Evolutionary conservation across 176 grass and related monocot species (phyloP).

Genomic region (Hyparrhenia diplandra): DNA sequence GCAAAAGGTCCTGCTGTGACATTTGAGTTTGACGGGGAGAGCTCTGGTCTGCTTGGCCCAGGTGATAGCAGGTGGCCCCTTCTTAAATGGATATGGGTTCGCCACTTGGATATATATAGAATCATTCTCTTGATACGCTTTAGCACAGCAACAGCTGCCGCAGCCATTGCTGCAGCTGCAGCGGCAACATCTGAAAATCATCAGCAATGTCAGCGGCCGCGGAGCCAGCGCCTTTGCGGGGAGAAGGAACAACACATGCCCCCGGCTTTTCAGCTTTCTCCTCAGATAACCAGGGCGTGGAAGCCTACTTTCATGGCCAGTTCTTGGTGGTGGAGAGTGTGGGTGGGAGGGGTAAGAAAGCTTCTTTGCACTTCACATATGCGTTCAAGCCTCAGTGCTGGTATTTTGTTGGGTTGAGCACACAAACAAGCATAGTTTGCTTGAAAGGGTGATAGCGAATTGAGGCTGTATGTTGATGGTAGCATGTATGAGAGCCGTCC

Average conservation of each 20-base stretch:
- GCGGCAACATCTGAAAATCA: conserved; percentile 85
- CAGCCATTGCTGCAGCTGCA: conserved; percentile 87
- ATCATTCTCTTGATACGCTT: conserved; percentile 89
- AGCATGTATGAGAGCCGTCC: conserved; percentile 73
- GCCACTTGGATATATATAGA: conserved; percentile 98
- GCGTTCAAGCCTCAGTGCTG: conserved; percentile 87
- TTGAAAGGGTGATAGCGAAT: conserved; percentile 87
- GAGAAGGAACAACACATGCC: conserved; percentile 98
- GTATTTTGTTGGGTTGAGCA: conserved; percentile 96
- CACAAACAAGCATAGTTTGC: conserved; percentile 76
- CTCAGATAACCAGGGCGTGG: conserved; percentile 85
- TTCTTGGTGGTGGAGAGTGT: conserved; percentile 89
- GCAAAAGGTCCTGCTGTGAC: conserved; percentile 59
- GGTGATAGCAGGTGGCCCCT: conserved; percentile 94
- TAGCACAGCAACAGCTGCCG: conserved; percentile 91
- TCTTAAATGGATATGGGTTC: conserved; percentile 89
- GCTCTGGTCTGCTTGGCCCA: conserved; percentile 86
- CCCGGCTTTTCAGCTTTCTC: conserved; percentile 95
- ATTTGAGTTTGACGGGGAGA: conserved; percentile 97
- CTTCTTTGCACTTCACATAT: conserved; percentile 93
- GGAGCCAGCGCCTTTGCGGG: conserved; percentile 84
- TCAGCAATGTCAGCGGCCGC: conserved; percentile 95
- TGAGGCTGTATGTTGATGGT: conserved; percentile 85
- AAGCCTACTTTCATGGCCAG: conserved; percentile 98
- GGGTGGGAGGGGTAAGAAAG: conserved; percentile 80